Percentiles rank a stretch among this genome's conserved stretches.
phyloP scores from a whole-genome alignment of 2,329 filamentous ascomycete species.

The Hypoxylon rubiginosum region DNA sequence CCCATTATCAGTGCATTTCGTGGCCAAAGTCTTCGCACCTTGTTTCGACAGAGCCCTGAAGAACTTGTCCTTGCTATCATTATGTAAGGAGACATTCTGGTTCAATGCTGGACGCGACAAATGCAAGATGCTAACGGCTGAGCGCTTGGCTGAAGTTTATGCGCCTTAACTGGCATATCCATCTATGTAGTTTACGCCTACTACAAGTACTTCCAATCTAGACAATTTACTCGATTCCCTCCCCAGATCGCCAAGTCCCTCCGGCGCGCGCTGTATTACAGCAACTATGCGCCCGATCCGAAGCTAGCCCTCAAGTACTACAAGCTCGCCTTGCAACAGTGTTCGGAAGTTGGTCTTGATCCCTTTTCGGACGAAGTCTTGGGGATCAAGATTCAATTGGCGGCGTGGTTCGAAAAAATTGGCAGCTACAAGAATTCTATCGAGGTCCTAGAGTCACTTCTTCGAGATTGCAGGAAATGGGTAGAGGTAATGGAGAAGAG shows the following conservation, averaged over 20 bases:
- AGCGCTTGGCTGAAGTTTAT: constrained; percentile 52
- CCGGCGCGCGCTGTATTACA: constrained; percentile 88
- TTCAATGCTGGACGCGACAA: background rate
- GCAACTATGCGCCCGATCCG: constrained; percentile 80
- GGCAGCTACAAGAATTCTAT: constrained; percentile 78
- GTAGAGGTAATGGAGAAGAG: constrained; percentile 67
- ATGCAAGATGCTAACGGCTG: constrained; percentile 41
- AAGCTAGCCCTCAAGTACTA: constrained; percentile 87
- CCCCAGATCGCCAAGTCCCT: constrained; percentile 81
- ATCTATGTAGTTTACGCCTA: constrained; percentile 61
- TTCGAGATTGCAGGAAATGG: constrained; percentile 76
- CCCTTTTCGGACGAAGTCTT: constrained; percentile 92
- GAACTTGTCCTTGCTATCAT: constrained; percentile 59
- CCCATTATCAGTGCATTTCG: constrained; percentile 56
- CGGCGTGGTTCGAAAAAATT: constrained; percentile 83
- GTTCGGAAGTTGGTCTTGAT: constrained; percentile 81
- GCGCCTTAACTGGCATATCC: constrained; percentile 50
- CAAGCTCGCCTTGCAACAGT: constrained; percentile 80
- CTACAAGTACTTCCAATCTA: constrained; percentile 68
- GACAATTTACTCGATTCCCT: constrained; percentile 71
- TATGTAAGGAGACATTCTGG: constrained; percentile 52
- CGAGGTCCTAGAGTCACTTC: constrained; percentile 82
- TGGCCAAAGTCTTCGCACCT: constrained; percentile 54
- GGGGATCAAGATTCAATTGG: constrained; percentile 87
- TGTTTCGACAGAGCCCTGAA: constrained; percentile 60